Percentiles rank a stretch among this genome's conserved stretches.
These are phyloP conservation scores for Pleurostoma richardsiae DNA, from an alignment of 2,329 filamentous ascomycete species.

Conservation along the genomic window DNA sequence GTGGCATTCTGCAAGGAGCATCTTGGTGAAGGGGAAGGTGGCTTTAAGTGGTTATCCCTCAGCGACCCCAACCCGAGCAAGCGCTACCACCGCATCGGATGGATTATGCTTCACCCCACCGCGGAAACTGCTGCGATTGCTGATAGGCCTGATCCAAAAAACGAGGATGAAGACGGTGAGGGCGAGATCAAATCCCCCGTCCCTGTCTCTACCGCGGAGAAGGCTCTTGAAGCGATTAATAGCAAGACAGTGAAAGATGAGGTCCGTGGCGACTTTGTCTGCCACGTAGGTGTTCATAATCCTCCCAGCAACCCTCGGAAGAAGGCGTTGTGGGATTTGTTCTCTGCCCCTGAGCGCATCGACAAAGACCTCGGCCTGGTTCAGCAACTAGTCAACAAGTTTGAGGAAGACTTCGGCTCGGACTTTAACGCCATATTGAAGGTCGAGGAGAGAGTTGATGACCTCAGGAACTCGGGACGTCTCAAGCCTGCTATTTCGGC, in stretches of 20 bases:
- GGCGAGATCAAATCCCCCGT: constrained; percentile 49
- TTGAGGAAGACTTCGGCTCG: constrained; percentile 77
- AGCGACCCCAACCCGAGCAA: constrained; percentile 97
- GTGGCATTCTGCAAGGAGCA: constrained; percentile 94
- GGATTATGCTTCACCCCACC: constrained; percentile 90
- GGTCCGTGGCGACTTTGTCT: constrained; percentile 90
- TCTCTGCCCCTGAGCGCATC: constrained; percentile 89
- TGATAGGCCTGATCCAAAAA: constrained; percentile 69
- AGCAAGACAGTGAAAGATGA: constrained; percentile 96
- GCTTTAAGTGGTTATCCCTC: constrained; percentile 92
- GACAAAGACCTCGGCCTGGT: constrained; percentile 85
- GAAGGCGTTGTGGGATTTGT: constrained; percentile 95
- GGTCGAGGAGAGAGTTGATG: constrained; percentile 83
- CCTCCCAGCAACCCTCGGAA: constrained; percentile 81
- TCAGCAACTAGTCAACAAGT: constrained; percentile 73
- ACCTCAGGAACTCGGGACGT: constrained; percentile 69
- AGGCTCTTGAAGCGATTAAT: constrained; percentile 89
- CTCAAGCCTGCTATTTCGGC: constrained; percentile 62
- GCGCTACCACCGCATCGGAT: constrained; percentile 94
- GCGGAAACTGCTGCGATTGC: constrained; percentile 60
- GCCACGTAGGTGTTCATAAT: constrained; percentile 93
- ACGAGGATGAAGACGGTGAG: constrained; percentile 58
- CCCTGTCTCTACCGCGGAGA: constrained; percentile 64
- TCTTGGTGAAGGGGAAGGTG: constrained; percentile 82
- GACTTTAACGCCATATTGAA: constrained; percentile 72